Evolutionary conservation across 228 moss, liverwort and hornwort species (phyloP), one percentile per base, ranked within the genome.

Genomic region (Sphagnum fallax): DNA sequence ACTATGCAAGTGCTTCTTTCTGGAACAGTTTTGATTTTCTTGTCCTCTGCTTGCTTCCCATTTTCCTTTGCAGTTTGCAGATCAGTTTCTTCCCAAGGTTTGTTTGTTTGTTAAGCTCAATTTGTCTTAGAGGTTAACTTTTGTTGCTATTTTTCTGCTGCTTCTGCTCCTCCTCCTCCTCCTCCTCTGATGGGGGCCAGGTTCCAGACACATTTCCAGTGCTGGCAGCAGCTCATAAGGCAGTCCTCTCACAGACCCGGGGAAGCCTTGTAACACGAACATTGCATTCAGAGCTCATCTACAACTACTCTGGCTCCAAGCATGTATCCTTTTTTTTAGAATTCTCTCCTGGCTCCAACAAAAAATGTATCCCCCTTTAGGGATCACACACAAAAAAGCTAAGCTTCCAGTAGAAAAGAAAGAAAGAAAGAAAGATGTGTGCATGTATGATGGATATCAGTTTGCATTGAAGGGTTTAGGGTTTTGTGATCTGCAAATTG

Each of bases 231-330:
- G 93, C 93, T 51, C 97, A 93, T 72, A 97, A 97, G 78, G 82
- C 91, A 9, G 80, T 97, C 65, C 74, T 90, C 16, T 81, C 88
- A 14, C 83, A 91, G 59, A 80, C 87, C 60, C 75, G 86, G 53
- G 78, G 80, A 49, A 84, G 69, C 52, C 87, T 91, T 73, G 87
- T 80, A 50, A 91, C 91, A 50, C 87, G 97, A 69, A 88, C 91
- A 48, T 77, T 97, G 51, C 97, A 97, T 53, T 88, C 97, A 32
- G 93, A 97, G 81, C 91, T 97, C 9, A 91, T 97, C 62, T 91
- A 87, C 85, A 97, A 97, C 73, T 93, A 93, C 65, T 93, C 97
- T 57, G 93, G 93, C 52, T 97, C 97, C 66, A 97, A 97, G 79
- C 97, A 97, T 74, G 97, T 93, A 91, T 88, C 81, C 79, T 71